Evolutionary conservation across 805 yeast genomes (phyloP).

Genomic region (Tetrapisispora phaffii): DNA sequence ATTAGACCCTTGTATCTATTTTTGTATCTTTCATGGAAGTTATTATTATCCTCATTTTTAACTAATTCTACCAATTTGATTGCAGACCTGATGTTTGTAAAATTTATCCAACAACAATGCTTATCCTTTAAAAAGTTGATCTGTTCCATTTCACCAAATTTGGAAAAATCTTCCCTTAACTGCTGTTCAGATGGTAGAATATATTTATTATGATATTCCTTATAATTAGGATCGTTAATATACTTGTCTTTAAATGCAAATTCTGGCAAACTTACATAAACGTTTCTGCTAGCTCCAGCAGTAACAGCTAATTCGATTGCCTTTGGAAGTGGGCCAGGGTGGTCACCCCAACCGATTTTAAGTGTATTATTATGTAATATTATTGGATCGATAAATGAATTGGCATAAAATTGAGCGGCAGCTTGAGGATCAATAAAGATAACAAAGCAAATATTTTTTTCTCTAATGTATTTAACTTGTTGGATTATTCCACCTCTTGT

Average conservation of each 20-base stretch:
- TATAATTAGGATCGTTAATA: slow-evolving; percentile 26
- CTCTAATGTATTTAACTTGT: slow-evolving; percentile 40
- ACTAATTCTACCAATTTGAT: slow-evolving; percentile 55
- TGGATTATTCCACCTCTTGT: slow-evolving; percentile 73
- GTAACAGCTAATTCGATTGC: slow-evolving; percentile 54
- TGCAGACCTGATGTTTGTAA: slow-evolving; percentile 52
- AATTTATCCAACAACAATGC: slow-evolving; percentile 68
- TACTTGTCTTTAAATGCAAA: slow-evolving; percentile 32
- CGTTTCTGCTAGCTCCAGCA: slow-evolving; percentile 67
- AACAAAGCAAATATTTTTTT: slow-evolving; percentile 53
- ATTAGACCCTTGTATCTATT: slow-evolving; percentile 44
- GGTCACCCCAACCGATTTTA: slow-evolving; percentile 63
- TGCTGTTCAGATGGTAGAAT: slow-evolving; percentile 39
- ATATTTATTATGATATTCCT: slow-evolving; percentile 20
- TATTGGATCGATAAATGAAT: slow-evolving; percentile 48
- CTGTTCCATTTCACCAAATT: slow-evolving; percentile 67
- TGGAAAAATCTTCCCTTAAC: slow-evolving; percentile 49
- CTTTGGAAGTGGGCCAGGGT: slow-evolving; percentile 52
- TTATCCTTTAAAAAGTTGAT: slow-evolving; percentile 60
- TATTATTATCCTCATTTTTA: slow-evolving; percentile 30
- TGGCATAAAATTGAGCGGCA: slow-evolving; percentile 58
- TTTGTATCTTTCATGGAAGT: slow-evolving; percentile 33
- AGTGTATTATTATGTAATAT: slow-evolving; percentile 52
- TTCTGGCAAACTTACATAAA: slow-evolving; percentile 54
- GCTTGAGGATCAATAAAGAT: slow-evolving; percentile 56